A percentile compares a stretch with the other conserved stretches of the same genome.
phyloP scores from a whole-genome alignment of 176 grass and related monocot genomes.

The Miscanthus lutarioriparius region DNA sequence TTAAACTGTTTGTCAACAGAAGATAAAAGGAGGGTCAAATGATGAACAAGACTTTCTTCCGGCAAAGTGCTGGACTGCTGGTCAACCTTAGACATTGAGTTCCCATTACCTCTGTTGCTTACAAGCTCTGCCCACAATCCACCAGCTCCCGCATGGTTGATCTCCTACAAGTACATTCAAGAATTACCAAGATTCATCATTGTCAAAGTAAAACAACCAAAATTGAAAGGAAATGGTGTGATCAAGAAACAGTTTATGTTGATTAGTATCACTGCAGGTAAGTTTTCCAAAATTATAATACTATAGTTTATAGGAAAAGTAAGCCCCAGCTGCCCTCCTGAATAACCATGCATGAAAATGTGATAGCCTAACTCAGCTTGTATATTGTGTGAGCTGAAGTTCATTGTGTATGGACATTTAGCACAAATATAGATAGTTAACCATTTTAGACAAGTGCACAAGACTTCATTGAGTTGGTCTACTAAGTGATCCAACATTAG shows the following conservation, averaged over 20 bases:
- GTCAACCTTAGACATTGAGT: conserved; percentile 16
- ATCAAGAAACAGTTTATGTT: conserved; percentile 1
- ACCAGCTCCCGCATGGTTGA: conserved; percentile 93
- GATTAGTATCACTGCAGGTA: neutral
- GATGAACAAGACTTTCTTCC: conserved; percentile 10
- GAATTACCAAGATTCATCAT: conserved; percentile 14
- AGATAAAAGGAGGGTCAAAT: conserved; percentile 5
- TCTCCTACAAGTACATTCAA: conserved; percentile 63
- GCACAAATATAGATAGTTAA: neutral
- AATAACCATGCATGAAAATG: conserved; percentile 15
- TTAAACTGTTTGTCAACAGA: neutral
- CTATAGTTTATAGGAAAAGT: neutral
- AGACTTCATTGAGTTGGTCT: neutral
- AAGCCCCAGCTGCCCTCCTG: neutral
- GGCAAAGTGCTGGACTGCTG: neutral
- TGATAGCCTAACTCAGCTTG: neutral
- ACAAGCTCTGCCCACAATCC: conserved; percentile 97
- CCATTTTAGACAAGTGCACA: neutral
- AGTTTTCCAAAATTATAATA: neutral
- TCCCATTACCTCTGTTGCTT: conserved; percentile 83
- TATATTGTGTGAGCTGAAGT: neutral
- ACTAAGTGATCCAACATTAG: conserved; percentile 12
- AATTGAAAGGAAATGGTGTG: neutral
- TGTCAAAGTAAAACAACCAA: neutral
- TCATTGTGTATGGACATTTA: conserved; percentile 12